These are phyloP conservation scores for Ascochyta lentis DNA, from an alignment of 2,329 filamentous ascomycete species.

Conservation along the genomic window DNA sequence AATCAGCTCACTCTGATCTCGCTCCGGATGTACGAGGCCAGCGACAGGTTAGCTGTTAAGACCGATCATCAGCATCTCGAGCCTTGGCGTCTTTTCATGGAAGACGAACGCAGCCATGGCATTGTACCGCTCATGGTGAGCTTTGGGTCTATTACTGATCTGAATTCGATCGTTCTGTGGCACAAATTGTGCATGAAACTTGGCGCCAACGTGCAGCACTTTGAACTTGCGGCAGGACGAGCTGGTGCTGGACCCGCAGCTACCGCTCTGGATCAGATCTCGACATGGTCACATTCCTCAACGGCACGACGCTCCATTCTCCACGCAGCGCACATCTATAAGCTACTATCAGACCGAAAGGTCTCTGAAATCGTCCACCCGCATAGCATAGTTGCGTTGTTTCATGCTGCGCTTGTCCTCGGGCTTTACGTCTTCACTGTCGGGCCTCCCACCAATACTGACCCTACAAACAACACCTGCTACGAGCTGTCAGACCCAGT, in stretches of 20 bases:
- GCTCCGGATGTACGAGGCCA: slow-evolving; percentile 44
- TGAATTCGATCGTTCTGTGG: slow-evolving; percentile 61
- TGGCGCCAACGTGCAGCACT: slow-evolving; percentile 60
- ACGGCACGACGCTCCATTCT: slow-evolving; percentile 59
- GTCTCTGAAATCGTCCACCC: slow-evolving; percentile 61
- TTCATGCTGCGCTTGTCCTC: slow-evolving; percentile 59
- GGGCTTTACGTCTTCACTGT: slow-evolving; percentile 61
- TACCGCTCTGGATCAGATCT: slow-evolving; percentile 59
- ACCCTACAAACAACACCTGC: slow-evolving; percentile 33
- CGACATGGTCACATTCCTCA: slow-evolving; percentile 58
- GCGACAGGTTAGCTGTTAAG: slow-evolving; percentile 39
- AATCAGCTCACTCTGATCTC: slow-evolving; percentile 42
- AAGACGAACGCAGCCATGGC: slow-evolving; percentile 55
- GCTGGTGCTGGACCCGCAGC: slow-evolving; percentile 56
- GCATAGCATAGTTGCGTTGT: slow-evolving; percentile 58
- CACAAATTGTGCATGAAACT: slow-evolving; percentile 61
- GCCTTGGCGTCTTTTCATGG: slow-evolving; percentile 54
- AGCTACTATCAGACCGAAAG: slow-evolving; percentile 58
- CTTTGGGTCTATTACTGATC: slow-evolving; percentile 46
- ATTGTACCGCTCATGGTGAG: slow-evolving; percentile 48
- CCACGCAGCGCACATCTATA: slow-evolving; percentile 61
- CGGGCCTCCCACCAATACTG: slow-evolving; percentile 27
- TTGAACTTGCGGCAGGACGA: slow-evolving; percentile 60
- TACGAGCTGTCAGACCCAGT: slow-evolving; percentile 60
- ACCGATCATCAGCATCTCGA: slow-evolving; percentile 40